Evolutionary conservation across 1,284 basidiomycete genomes (phyloP), one percentile per base, ranked within the genome.

Genomic region (Apiotrichum sp.): DNA sequence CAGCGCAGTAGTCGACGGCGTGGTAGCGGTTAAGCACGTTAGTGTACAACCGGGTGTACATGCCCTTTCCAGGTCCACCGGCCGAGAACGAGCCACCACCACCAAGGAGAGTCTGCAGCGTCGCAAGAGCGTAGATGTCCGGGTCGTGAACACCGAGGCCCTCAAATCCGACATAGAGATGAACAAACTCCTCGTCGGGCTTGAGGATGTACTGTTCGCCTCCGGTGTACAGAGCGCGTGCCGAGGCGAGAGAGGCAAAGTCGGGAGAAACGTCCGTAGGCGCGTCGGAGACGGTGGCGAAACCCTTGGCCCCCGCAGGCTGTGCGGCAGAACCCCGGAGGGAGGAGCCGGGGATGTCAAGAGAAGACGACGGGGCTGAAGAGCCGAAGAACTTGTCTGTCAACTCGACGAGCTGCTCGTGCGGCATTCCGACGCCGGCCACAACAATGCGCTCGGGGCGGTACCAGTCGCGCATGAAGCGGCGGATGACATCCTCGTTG

Each of bases 31-130:
- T 97, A 61, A 98, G 84, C 64, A 98, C 92, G 71, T 93, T 87
- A n/a, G 92, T 95, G 80, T 98, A 98, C 52, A 98, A 78, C 16
- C 95, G 87, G 40, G 91, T 93, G 80, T 97, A 98, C 93, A 98
- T 98, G 67, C 95, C 96, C 79, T 98, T 98, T 44, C 95, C 95
- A 2, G 95, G 95, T 3, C 95, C 95, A 63, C 92, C 88, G 83
- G 68, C 16, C 34, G 47, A 52, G 53, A 56, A 49, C 72, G 85
- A 88, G 34, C 93, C 93, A 8, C 95, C 95, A 3, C 95, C 95
- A 38, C 95, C 95, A 10, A 98, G 84, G 36, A 98, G 82, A 44
- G 95, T 88, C 75, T 98, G 95, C 77, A 98, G 87, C 0, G 90
- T 93, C 32, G 96, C 95, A 11, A 97, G 82, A 5, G 91, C 83